Conservation (phyloP, 257 asterid genomes). For the Echites panduratus region DNA sequence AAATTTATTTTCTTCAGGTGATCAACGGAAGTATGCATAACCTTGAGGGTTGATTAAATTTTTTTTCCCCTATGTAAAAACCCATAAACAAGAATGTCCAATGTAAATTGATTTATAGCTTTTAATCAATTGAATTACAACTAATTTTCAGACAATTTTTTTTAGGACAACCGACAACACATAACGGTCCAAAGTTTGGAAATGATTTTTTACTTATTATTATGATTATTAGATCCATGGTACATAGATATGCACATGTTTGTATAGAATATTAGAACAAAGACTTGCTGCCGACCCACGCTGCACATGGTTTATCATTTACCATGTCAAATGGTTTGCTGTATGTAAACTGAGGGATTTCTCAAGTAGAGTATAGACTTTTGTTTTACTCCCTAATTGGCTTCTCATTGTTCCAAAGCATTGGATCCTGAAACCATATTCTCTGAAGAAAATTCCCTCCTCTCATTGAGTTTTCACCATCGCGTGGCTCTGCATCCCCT, state of each 20-base stretch:
- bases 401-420: background rate
- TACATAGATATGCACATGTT: background rate
- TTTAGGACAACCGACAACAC: background rate
- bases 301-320: background rate
- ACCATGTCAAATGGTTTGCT: too few species aligned
- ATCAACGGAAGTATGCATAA: too few species aligned
- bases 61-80: too few species aligned
- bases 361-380: too few species aligned
- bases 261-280: background rate
- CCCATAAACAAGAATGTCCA: too few species aligned
- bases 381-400: background rate
- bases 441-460: background rate
- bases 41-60: too few species aligned
- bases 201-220: background rate
- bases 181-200: background rate
- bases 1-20: too few species aligned
- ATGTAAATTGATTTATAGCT: too few species aligned
- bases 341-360: too few species aligned
- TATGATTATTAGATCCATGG: background rate
- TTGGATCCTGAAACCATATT: background rate
- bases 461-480: background rate
- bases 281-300: background rate
- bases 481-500: background rate
- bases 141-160: too few species aligned
- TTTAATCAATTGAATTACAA: background rate